These are phyloP conservation scores for Didymosphaeria variabile DNA, from an alignment of 2,329 filamentous ascomycete genomes.

Conservation along the genomic window DNA sequence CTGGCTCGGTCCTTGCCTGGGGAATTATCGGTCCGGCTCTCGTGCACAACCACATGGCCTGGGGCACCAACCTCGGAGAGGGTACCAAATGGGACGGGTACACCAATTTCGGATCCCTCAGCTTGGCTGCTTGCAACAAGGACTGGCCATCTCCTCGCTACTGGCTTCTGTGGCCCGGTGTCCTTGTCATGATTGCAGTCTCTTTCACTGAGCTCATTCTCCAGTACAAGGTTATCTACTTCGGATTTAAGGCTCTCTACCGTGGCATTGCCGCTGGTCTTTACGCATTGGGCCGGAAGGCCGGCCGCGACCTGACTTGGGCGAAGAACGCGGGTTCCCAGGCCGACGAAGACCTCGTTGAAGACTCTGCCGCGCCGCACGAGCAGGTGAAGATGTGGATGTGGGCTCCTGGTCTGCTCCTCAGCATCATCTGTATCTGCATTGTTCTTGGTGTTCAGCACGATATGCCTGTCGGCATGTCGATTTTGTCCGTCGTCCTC, in stretches of 20 bases:
- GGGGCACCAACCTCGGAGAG: constrained; percentile 48
- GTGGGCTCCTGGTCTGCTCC: constrained; percentile 59
- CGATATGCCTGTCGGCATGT: constrained; percentile 66
- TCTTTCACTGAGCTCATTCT: constrained; percentile 58
- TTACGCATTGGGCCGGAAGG: constrained; percentile 50
- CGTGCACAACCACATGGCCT: constrained; percentile 61
- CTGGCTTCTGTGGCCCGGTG: constrained; percentile 63
- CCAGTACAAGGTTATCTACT: constrained; percentile 57
- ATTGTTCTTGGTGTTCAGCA: constrained; percentile 64
- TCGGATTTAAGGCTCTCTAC: constrained; percentile 60
- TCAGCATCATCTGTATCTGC: constrained; percentile 60
- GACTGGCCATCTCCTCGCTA: constrained; percentile 59
- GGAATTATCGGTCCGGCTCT: constrained; percentile 66
- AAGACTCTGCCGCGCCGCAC: constrained; percentile 59
- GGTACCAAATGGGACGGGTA: constrained; percentile 57
- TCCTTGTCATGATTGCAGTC: constrained; percentile 61
- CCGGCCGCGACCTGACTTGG: constrained; percentile 55
- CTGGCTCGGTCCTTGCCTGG: constrained; percentile 65
- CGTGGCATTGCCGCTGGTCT: constrained; percentile 56
- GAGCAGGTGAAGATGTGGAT: constrained; percentile 64
- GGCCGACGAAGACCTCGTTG: constrained; percentile 54
- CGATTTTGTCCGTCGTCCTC: constrained; percentile 64
- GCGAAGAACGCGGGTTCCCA: constrained; percentile 54
- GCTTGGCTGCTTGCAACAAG: constrained; percentile 47
- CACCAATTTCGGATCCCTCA: constrained; percentile 53